Conservation (phyloP, 768 basidiomycete species). For the Mrakia gelida region DNA sequence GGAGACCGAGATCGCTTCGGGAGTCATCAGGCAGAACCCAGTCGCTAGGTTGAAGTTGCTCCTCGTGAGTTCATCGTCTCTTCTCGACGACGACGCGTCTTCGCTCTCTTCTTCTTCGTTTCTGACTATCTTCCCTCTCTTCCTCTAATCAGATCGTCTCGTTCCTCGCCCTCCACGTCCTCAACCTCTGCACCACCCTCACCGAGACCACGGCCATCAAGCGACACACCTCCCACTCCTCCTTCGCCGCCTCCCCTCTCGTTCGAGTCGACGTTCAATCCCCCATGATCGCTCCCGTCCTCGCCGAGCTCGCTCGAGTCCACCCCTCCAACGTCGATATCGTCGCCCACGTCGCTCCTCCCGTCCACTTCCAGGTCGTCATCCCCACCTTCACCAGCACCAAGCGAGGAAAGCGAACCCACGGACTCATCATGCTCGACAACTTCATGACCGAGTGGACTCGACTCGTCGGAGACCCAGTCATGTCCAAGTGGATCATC, state of each 20-base stretch:
- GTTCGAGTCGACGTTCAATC: conserved; percentile 62
- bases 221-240: conserved; percentile 45
- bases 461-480: conserved; percentile 83
- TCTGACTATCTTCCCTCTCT: not conserved
- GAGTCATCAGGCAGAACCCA: conserved; percentile 62
- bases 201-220: conserved; percentile 60
- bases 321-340: conserved; percentile 40
- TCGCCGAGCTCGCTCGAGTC: conserved; percentile 51
- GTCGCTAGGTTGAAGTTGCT: conserved; percentile 83
- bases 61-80: conserved; percentile 54
- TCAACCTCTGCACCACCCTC: conserved; percentile 89
- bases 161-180: conserved; percentile 83
- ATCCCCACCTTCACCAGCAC: conserved; percentile 43
- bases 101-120: not conserved
- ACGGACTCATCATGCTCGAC: conserved; percentile 58
- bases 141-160: conserved; percentile 61
- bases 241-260: conserved; percentile 36
- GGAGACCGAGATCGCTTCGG: conserved; percentile 26
- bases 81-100: not conserved
- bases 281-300: conserved; percentile 56
- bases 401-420: conserved; percentile 36
- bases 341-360: conserved; percentile 58
- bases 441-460: conserved; percentile 89
- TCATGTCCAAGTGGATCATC: conserved; percentile 92
- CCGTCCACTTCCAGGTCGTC: conserved; percentile 56